A percentile compares a stretch with the other conserved stretches of the same genome.
Conservation (phyloP, 1,139 yeast genomes). For the Magnusiomyces tetraspermus region DNA sequence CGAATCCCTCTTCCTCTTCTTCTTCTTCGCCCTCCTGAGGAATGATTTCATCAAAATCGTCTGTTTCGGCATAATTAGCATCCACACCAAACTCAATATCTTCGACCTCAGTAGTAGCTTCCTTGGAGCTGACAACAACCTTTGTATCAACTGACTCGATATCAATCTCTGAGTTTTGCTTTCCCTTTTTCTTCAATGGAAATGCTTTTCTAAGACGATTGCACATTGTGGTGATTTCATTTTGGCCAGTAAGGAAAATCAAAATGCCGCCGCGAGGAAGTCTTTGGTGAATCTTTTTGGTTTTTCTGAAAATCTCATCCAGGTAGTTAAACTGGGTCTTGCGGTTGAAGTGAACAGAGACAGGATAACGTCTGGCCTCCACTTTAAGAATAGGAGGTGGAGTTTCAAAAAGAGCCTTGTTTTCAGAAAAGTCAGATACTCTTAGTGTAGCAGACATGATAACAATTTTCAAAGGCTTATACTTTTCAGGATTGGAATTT, state of each 20-base stretch:
- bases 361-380: constrained; percentile 94
- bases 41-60: constrained; percentile 41
- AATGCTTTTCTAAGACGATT: constrained; percentile 58
- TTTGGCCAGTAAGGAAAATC: constrained; percentile 87
- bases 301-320: constrained; percentile 78
- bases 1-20: constrained; percentile 85
- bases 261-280: constrained; percentile 93
- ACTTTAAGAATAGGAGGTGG: constrained; percentile 89
- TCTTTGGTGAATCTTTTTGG: constrained; percentile 74
- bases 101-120: constrained; percentile 72
- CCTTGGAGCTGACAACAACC: constrained; percentile 48
- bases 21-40: constrained; percentile 36
- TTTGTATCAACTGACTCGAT: constrained; percentile 33
- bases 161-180: constrained; percentile 11
- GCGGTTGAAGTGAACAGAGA: constrained; percentile 80
- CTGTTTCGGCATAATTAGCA: constrained; percentile 32
- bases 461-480: constrained; percentile 49
- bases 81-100: constrained; percentile 69
- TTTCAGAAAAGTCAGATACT: constrained; percentile 87
- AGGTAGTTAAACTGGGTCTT: constrained; percentile 68
- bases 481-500: constrained; percentile 26
- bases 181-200: constrained; percentile 40
- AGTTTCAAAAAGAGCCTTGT: constrained; percentile 51
- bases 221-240: constrained; percentile 74
- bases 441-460: constrained; percentile 93